phyloP scores from a whole-genome alignment of 345 rosid genomes.

The Zanthoxylum bungeanum region DNA sequence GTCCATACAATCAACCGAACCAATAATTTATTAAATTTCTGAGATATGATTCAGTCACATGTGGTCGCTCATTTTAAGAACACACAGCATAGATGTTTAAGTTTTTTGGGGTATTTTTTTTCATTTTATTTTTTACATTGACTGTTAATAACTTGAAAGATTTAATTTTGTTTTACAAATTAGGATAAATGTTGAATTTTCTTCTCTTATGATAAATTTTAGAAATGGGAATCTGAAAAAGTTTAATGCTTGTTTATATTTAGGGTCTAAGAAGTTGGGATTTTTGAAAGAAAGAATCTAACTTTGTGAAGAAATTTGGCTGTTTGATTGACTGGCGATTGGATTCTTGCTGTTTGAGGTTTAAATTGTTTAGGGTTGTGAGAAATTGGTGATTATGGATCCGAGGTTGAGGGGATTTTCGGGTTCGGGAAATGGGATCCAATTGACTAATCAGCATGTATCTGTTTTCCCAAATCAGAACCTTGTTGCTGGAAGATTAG shows the following conservation, averaged over 20 bases:
- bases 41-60: no score
- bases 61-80: no score
- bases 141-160: not conserved
- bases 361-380: not conserved
- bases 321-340: not conserved
- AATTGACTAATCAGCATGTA: slow-evolving; percentile 37
- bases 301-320: not conserved
- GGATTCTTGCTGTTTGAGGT: not conserved
- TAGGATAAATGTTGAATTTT: not conserved
- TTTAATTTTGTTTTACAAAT: not conserved
- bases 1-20: no score
- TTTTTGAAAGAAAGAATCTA: not conserved
- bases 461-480: slow-evolving; percentile 39
- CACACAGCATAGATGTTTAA: no score
- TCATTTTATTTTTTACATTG: not conserved
- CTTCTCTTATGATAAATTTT: not conserved
- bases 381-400: slow-evolving; percentile 47
- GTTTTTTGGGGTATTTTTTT: not conserved
- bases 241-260: slow-evolving; percentile 2
- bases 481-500: slow-evolving; percentile 35
- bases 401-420: slow-evolving; percentile 38
- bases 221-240: not conserved
- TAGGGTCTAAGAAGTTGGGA: not conserved
- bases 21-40: no score
- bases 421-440: slow-evolving; percentile 32